Evolutionary conservation across 768 basidiomycete genomes (phyloP).

Genomic region (Tubosaeta sp.): DNA sequence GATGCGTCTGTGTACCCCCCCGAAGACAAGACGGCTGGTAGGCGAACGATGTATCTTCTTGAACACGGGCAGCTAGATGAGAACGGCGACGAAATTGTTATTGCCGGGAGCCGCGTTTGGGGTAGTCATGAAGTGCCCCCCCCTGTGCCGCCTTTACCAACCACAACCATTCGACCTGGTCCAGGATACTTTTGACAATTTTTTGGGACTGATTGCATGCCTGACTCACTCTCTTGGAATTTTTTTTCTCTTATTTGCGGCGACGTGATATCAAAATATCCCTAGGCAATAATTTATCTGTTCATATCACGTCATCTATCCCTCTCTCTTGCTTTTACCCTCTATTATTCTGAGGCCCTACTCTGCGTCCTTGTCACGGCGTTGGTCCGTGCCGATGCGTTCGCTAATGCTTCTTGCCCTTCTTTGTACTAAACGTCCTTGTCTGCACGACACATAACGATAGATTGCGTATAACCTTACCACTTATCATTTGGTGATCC

Average conservation of each 20-base stretch:
- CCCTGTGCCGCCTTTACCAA: slow-evolving; percentile 20
- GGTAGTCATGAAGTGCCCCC: slow-evolving; percentile 10
- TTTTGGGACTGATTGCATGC: neutral
- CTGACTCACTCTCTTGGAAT: slow-evolving; percentile 9
- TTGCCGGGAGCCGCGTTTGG: slow-evolving; percentile 22
- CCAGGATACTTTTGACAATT: slow-evolving; percentile 26
- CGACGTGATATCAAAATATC: slow-evolving; percentile 2
- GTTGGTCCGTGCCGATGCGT: neutral
- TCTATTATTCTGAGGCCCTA: slow-evolving; percentile 11
- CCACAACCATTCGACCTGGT: slow-evolving; percentile 15
- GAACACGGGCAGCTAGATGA: slow-evolving; percentile 27
- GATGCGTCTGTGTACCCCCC: slow-evolving; percentile 29
- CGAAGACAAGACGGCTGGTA: slow-evolving; percentile 31
- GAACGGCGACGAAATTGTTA: slow-evolving; percentile 17
- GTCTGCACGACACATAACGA: slow-evolving; percentile 3
- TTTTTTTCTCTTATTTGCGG: neutral
- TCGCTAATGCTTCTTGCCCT: slow-evolving; percentile 11
- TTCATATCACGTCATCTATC: slow-evolving; percentile 20
- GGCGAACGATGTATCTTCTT: slow-evolving; percentile 32
- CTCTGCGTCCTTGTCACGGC: slow-evolving; percentile 4
- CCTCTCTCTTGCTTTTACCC: slow-evolving; percentile 10
- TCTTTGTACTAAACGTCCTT: slow-evolving; percentile 4
- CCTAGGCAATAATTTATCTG: slow-evolving; percentile 27
- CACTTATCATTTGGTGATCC: neutral
- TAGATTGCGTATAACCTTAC: slow-evolving; percentile 2